Conservation (phyloP, 176 grass and related monocot genomes). For the Bonia amplexicaulis region DNA sequence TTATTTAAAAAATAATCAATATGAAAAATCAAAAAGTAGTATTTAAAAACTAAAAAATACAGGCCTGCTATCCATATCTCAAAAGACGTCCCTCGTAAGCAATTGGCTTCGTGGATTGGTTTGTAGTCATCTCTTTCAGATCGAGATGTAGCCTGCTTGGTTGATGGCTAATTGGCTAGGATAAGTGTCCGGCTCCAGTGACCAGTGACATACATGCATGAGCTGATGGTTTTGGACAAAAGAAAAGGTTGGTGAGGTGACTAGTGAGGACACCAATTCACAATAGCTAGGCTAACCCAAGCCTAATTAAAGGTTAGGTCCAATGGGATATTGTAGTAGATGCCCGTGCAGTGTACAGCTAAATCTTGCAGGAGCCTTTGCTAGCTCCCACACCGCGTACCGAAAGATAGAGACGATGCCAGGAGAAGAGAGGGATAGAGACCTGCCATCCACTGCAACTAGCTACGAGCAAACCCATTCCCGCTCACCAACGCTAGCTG, state of each 20-base stretch:
- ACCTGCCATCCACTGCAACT: background rate
- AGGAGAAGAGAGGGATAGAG: background rate
- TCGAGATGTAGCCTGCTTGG: background rate
- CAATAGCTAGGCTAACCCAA: background rate
- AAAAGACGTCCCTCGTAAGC: background rate
- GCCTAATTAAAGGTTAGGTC: background rate
- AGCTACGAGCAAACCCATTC: too few relatives aligned
- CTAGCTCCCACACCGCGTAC: background rate
- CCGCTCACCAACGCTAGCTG: conserved; percentile 22
- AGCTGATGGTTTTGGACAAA: background rate
- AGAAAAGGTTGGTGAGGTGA: background rate
- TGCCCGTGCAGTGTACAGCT: background rate
- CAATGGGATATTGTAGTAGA: background rate
- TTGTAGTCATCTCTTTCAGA: background rate
- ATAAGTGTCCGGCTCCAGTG: background rate
- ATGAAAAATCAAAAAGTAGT: too few relatives aligned
- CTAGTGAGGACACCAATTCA: background rate
- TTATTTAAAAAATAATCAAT: rapidly evolving
- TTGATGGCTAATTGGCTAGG: background rate
- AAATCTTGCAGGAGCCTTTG: background rate
- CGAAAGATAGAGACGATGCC: background rate
- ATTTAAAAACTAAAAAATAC: too few relatives aligned
- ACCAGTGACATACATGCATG: background rate
- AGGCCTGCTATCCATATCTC: too few relatives aligned
- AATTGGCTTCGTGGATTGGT: background rate